phyloP scores from a whole-genome alignment of 2,329 filamentous ascomycete genomes.

The Penicillium sp. region DNA sequence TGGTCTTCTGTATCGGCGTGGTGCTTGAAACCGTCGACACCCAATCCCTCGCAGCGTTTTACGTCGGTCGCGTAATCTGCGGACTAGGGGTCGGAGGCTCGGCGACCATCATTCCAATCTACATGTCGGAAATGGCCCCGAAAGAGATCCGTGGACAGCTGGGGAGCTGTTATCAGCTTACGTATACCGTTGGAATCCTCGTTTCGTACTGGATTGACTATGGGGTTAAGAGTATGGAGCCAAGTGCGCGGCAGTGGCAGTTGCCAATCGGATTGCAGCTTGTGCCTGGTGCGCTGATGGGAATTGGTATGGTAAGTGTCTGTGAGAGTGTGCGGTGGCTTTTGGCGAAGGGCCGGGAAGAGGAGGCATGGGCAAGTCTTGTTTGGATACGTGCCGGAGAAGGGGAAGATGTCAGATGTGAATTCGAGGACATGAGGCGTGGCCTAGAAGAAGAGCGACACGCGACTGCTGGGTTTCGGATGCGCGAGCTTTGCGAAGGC shows the following conservation, averaged over 20 bases:
- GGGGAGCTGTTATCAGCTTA: constrained; percentile 56
- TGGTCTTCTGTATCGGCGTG: constrained; percentile 49
- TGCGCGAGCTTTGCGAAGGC: constrained; percentile 48
- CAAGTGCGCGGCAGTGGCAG: constrained; percentile 54
- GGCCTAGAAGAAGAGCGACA: constrained; percentile 50
- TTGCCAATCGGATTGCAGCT: constrained; percentile 58
- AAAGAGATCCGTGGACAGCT: constrained; percentile 52
- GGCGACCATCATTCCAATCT: constrained; percentile 48
- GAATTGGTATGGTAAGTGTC: constrained; percentile 51
- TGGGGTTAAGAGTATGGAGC: constrained; percentile 32
- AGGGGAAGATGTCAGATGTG: constrained; percentile 37
- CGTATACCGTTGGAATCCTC: constrained; percentile 55
- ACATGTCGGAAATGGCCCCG: constrained; percentile 49
- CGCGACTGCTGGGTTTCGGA: constrained; percentile 48
- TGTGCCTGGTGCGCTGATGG: constrained; percentile 50
- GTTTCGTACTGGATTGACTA: constrained; percentile 59
- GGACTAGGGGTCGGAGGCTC: constrained; percentile 54
- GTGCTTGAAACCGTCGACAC: constrained; percentile 52
- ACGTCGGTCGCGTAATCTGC: constrained; percentile 51
- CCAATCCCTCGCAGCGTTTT: constrained; percentile 48
- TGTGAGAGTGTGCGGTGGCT: constrained; percentile 56
- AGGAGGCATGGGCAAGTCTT: constrained; percentile 52
- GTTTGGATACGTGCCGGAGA: constrained; percentile 54
- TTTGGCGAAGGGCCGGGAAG: constrained; percentile 46
- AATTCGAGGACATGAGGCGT: constrained; percentile 55